Percentiles rank a stretch among this genome's conserved stretches.
Evolutionary conservation across 495 filamentous ascomycete genomes (phyloP).

Genomic region (Hypoxylon lienhwacheense): DNA sequence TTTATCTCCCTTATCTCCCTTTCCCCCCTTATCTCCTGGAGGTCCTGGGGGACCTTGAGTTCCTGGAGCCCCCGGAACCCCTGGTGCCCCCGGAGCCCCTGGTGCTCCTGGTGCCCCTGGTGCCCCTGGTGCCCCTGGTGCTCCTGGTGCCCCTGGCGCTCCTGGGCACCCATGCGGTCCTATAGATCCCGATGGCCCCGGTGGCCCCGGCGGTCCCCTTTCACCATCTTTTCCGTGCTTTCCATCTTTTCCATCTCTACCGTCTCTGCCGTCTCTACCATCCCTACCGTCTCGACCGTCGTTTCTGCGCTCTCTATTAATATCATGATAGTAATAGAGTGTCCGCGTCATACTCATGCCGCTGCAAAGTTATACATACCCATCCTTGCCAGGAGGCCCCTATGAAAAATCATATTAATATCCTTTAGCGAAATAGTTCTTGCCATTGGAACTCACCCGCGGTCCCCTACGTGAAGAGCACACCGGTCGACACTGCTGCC

Average conservation of each 20-base stretch:
- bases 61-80: neutral
- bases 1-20: neutral
- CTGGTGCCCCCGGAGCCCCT: neutral
- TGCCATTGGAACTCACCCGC: no score
- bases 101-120: neutral
- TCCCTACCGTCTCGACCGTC: neutral
- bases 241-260: constrained; percentile 7
- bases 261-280: constrained; percentile 5
- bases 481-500: no score
- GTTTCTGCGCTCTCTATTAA: neutral
- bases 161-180: neutral
- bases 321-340: no score
- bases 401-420: neutral
- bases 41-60: neutral
- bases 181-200: no score
- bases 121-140: constrained; percentile 1
- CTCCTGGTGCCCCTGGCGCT: constrained; percentile 1
- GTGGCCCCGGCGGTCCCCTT: constrained; percentile 1
- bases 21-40: neutral
- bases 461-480: no score
- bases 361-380: no score
- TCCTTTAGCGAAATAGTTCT: neutral
- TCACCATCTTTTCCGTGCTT: constrained; percentile 1
- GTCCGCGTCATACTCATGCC: no score
- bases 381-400: neutral